A percentile compares a stretch with the other conserved stretches of the same genome.
Conservation (phyloP, 345 rosid species). For the Eucalyptus polybractea region DNA sequence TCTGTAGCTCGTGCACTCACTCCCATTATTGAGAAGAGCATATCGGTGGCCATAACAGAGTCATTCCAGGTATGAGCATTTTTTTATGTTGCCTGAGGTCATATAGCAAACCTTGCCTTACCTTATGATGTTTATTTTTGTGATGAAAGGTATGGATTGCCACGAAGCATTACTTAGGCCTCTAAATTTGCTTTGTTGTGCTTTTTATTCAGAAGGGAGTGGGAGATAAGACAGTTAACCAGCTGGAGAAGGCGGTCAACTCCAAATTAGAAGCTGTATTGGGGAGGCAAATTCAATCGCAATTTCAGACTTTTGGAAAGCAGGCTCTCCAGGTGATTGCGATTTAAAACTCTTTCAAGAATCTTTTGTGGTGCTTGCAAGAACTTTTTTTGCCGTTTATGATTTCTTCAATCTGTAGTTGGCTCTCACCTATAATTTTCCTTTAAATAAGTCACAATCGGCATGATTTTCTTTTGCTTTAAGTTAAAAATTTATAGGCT, state of each 20-base stretch:
- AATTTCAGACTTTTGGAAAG: conserved; percentile 66
- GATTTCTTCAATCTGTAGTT: not conserved
- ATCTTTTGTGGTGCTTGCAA: not conserved
- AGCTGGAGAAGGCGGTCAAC: conserved; percentile 49
- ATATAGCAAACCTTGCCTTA: not conserved
- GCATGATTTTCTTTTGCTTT: not conserved
- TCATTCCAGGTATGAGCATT: conserved; percentile 49
- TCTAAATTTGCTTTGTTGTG: not conserved
- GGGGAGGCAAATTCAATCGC: conserved; percentile 65
- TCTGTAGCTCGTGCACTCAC: conserved; percentile 32
- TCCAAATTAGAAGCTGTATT: conserved; percentile 53
- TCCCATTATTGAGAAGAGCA: conserved; percentile 45
- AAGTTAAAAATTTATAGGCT: not conserved
- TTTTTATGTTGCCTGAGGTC: not conserved
- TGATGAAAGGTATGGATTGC: not conserved
- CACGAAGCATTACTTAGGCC: not conserved
- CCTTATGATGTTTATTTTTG: not conserved
- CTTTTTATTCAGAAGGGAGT: conserved; percentile 50
- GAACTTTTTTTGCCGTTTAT: not conserved
- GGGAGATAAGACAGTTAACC: conserved; percentile 54
- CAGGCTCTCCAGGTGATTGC: conserved; percentile 64
- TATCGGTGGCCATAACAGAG: conserved; percentile 45
- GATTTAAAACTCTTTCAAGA: not conserved
- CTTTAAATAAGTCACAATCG: not conserved
- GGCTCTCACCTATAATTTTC: not conserved